Base-by-base conservation (phyloP, 306 rosid genomes). In the Rosa lucieae region DNA sequence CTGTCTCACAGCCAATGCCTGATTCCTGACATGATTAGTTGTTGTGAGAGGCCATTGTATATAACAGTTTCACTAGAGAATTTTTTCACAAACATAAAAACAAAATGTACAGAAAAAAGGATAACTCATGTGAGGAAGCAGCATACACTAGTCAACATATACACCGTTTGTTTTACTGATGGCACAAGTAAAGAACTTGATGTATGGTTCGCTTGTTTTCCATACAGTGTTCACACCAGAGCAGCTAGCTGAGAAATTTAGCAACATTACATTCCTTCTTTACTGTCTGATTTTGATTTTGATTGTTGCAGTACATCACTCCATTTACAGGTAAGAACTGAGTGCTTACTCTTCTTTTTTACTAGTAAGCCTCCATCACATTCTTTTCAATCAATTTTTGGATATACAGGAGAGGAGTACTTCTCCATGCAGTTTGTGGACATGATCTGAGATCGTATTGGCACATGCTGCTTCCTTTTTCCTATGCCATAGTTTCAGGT, bases 401-500 rank as follows among this genome's bases (percentile, higher is more conserved):
- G 73, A 73, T 81, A 66, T 85, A 86, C 87, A 95, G 99, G 91
- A 88, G 91, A 83, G 99, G 99, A 72, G 99, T 90, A 80, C 79
- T 84, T 85, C 75, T 90, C 73, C 86, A 88, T 84, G 82, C 89
- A 39, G 78, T 83, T 83, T 84, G 94, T 13, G 97, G 93, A 79
- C 96, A 95, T 82, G 98, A 95, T 39, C 93, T 93, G 58, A 87
- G 82, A 82, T 87, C 98, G 53, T 90, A 90, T 82, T 95, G 99
- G 99, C 87, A 71, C 81, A 93, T 88, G 96, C 80, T 90, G 42
- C 89, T 95, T 70, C 99, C 99, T 47, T 95, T 93, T 83, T 95
- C 99, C 42, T 95, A 91, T 82, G 99, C 99, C 76, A 80, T 93
- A 84, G 99, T 95, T 84, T 95, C 99, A 67, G 99, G 99, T 81